phyloP scores from a whole-genome alignment of 2,329 filamentous ascomycete species.

The Hymenoscyphus fructigenus region DNA sequence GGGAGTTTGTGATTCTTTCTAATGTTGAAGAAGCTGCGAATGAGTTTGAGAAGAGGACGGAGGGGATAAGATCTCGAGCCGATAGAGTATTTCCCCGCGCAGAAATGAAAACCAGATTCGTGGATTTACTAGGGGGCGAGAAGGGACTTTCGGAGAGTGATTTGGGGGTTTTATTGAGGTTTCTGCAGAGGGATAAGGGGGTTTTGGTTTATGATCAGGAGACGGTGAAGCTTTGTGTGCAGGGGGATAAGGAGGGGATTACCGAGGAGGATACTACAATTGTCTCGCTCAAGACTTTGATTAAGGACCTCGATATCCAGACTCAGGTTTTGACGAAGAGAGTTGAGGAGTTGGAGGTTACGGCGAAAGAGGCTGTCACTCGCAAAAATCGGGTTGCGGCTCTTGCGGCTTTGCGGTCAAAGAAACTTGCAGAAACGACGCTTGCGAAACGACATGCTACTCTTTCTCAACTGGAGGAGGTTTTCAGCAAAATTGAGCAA shows the following conservation, averaged over 20 bases:
- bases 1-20: conserved; percentile 63
- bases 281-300: conserved; percentile 78
- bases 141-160: conserved; percentile 60
- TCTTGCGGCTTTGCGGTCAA: conserved; percentile 74
- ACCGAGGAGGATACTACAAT: conserved; percentile 79
- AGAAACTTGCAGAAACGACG: conserved; percentile 76
- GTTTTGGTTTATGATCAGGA: conserved; percentile 59
- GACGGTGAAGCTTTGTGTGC: conserved; percentile 71
- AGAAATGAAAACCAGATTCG: conserved; percentile 62
- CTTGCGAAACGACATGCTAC: conserved; percentile 71
- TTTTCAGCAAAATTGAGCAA: conserved; percentile 80
- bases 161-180: conserved; percentile 67
- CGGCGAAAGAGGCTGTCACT: conserved; percentile 68
- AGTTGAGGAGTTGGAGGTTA: conserved; percentile 61
- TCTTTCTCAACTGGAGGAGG: conserved; percentile 77
- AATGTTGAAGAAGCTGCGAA: conserved; percentile 61
- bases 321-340: conserved; percentile 66
- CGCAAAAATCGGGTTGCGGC: conserved; percentile 74
- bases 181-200: conserved; percentile 66
- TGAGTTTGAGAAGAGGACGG: conserved; percentile 48
- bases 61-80: conserved; percentile 50
- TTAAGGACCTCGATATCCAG: conserved; percentile 71
- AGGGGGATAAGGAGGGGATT: conserved; percentile 53
- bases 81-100: conserved; percentile 67
- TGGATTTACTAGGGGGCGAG: conserved; percentile 49